Percentiles rank a stretch among this genome's conserved stretches.
phyloP scores from a whole-genome alignment of 805 yeast species.

The Torulaspora indica region DNA sequence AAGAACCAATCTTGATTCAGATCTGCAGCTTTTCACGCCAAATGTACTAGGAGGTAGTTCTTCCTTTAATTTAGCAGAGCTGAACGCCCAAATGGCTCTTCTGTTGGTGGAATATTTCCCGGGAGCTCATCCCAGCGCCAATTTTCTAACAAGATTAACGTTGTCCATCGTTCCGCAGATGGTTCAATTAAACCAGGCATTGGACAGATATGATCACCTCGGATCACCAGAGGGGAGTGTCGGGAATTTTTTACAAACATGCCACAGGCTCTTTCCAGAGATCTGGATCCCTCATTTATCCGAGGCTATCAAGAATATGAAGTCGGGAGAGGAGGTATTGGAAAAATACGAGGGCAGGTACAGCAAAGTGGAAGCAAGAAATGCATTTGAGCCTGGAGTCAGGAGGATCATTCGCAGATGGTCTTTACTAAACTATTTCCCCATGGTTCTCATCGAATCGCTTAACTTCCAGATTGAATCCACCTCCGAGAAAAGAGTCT shows the following conservation, averaged over 20 bases:
- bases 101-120: constrained; percentile 5
- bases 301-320: constrained; percentile 3
- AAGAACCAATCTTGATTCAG: constrained; percentile 3
- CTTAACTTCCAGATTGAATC: constrained; percentile 10
- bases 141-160: constrained; percentile 6
- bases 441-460: constrained; percentile 13
- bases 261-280: constrained; percentile 6
- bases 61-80: constrained; percentile 9
- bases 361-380: constrained; percentile 8
- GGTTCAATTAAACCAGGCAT: constrained; percentile 10
- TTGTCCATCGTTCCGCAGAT: constrained; percentile 10
- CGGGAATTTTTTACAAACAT: constrained; percentile 7
- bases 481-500: neutral
- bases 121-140: neutral
- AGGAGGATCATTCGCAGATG: constrained; percentile 7
- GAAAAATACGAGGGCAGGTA: constrained; percentile 7
- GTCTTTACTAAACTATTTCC: constrained; percentile 16
- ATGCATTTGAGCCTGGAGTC: neutral
- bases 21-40: constrained; percentile 9
- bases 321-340: constrained; percentile 4
- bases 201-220: constrained; percentile 3
- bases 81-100: constrained; percentile 10
- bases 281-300: constrained; percentile 11
- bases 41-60: constrained; percentile 4
- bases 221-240: constrained; percentile 5